Conservation (phyloP, 1,139 yeast genomes). For the Yamadazyma triangularis region DNA sequence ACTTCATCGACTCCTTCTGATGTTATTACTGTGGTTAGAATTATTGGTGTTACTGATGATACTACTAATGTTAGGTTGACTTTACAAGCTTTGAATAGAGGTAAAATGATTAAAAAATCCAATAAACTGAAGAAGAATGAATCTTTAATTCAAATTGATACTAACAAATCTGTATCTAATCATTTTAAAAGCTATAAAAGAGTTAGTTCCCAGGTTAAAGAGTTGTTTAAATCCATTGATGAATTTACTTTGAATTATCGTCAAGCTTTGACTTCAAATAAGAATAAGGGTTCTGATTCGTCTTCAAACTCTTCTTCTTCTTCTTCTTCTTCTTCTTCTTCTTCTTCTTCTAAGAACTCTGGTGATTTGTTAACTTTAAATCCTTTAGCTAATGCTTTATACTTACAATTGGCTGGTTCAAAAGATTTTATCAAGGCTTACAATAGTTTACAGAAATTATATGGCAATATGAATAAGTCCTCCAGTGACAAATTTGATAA, state of each 20-base stretch:
- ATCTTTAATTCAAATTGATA: slow-evolving; percentile 25
- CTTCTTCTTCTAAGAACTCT: slow-evolving; percentile 3
- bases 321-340: slow-evolving; percentile 1
- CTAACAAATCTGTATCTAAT: slow-evolving; percentile 17
- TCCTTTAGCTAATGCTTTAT: slow-evolving; percentile 61
- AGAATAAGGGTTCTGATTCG: slow-evolving; percentile 1
- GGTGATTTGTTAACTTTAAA: slow-evolving; percentile 46
- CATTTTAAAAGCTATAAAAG: slow-evolving; percentile 18
- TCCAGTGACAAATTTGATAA: slow-evolving; percentile 20
- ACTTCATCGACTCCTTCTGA: slow-evolving; percentile 12
- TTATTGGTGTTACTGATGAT: slow-evolving; percentile 47
- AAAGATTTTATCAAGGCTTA: slow-evolving; percentile 43
- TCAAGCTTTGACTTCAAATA: slow-evolving; percentile 16
- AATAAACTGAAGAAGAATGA: slow-evolving; percentile 22
- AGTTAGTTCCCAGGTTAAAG: slow-evolving; percentile 20
- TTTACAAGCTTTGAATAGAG: slow-evolving; percentile 53
- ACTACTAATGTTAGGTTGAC: slow-evolving; percentile 43
- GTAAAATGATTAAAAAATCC: slow-evolving; percentile 15
- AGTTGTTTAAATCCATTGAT: slow-evolving; percentile 38
- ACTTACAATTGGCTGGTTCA: slow-evolving; percentile 47
- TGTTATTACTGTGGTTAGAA: slow-evolving; percentile 44
- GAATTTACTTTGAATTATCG: slow-evolving; percentile 40
- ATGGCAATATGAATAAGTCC: slow-evolving; percentile 16
- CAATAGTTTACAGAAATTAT: slow-evolving; percentile 31
- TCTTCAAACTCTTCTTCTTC: slow-evolving; percentile 2